phyloP scores from a whole-genome alignment of 2,329 filamentous ascomycete genomes.

The Incumbomyces lentus region DNA sequence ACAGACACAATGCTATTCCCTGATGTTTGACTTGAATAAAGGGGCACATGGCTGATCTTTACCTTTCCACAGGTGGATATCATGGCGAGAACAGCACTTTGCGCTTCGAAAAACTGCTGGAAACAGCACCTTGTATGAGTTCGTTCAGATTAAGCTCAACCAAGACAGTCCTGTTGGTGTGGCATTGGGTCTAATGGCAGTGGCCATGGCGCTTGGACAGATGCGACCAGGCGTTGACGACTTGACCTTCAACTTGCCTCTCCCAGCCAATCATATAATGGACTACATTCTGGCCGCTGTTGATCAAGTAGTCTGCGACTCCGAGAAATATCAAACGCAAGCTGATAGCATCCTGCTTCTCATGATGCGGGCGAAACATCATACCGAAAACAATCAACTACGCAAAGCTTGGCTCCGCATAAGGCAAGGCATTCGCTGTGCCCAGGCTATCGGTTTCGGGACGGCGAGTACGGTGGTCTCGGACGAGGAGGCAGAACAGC shows the following conservation, averaged over 20 bases:
- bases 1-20: not conserved
- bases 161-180: slow-evolving; percentile 10
- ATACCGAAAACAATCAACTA: slow-evolving; percentile 16
- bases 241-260: slow-evolving; percentile 11
- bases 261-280: slow-evolving; percentile 10
- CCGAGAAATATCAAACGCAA: slow-evolving; percentile 9
- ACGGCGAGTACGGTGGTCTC: not conserved
- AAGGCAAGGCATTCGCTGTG: slow-evolving; percentile 11
- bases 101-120: slow-evolving; percentile 9
- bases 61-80: slow-evolving; percentile 11
- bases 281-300: slow-evolving; percentile 16
- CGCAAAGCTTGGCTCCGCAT: slow-evolving; percentile 17
- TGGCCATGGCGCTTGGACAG: slow-evolving; percentile 15
- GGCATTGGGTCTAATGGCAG: slow-evolving; percentile 15
- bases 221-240: slow-evolving; percentile 17
- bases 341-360: slow-evolving; percentile 11
- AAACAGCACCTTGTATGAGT: slow-evolving; percentile 11
- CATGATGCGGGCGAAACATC: slow-evolving; percentile 18
- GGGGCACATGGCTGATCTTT: not conserved
- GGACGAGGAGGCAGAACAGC: slow-evolving; percentile 8
- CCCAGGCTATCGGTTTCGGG: slow-evolving; percentile 12
- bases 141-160: slow-evolving; percentile 14
- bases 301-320: slow-evolving; percentile 15
- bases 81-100: slow-evolving; percentile 17
- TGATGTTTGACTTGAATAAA: not conserved